Evolutionary conservation across 345 rosid species (phyloP), one percentile per base, ranked within the genome.

Genomic region (Populus davidiana): DNA sequence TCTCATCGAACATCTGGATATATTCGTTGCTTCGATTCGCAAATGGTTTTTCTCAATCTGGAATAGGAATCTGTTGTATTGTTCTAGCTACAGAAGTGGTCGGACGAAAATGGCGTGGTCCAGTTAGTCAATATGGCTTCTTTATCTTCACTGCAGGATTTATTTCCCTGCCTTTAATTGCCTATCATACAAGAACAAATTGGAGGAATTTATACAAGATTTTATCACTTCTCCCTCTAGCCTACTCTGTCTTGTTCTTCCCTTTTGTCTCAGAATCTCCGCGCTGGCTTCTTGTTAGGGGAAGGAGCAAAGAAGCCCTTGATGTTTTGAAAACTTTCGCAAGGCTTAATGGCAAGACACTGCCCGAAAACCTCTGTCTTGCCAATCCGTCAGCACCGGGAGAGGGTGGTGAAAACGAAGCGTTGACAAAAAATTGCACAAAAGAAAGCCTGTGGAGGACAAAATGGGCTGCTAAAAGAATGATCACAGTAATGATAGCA

Each of bases 71-170:
- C 10, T 86, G 91, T 75, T 90, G 93, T 41, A 89, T 91, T 27
- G 98, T 93, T 39, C 91, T 93, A 0, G 81, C 94, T 0, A 91
- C 96, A 0, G 96, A 91, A 72, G 86, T 78, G 0, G 98, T 93
- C 1, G 92, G 94, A 38, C 86, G 89, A 2, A 91, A 91, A 81
- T 88, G 93, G 91, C 83, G 96, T 0, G 92, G 94, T 4, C 94
- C 88, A 78, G 92, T 90, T 8, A 93, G 98, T 6, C 93, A 91
- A 61, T 91, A 84, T 44, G 93, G 94, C 33, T 91, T 93, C 88
- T 86, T 90, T 79, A 86, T 93, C 81, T 91, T 89, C 91, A 80
- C 94, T 5, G 76, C 71, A 16, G 96, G 98, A 21, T 89, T 93
- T 70, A 74, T 90, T 31, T 89, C 94, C n/a, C 87, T 93, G 1